These are phyloP conservation scores for Trichoderma polysporum DNA, from an alignment of 2,329 filamentous ascomycete species.

Conservation along the genomic window DNA sequence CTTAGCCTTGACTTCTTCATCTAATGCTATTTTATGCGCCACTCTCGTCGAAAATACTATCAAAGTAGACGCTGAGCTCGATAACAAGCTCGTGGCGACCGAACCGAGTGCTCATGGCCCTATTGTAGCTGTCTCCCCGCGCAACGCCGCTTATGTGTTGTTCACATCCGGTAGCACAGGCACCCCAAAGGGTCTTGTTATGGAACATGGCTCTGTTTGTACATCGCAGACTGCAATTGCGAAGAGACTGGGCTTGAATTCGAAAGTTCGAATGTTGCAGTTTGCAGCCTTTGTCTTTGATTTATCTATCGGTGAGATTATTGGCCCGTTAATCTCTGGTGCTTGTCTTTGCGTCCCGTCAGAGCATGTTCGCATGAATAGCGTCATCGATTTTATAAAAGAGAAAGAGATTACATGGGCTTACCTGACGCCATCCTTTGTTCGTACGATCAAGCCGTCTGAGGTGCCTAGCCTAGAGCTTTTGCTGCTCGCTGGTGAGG, in stretches of 20 bases:
- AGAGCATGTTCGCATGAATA: constrained; percentile 19
- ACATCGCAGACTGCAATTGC: constrained; percentile 3
- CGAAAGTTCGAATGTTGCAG: constrained; percentile 15
- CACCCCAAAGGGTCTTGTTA: constrained; percentile 13
- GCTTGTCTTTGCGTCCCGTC: constrained; percentile 14
- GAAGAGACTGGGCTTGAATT: not conserved
- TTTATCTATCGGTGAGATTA: constrained; percentile 20
- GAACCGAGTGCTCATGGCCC: not conserved
- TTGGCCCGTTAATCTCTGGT: constrained; percentile 16
- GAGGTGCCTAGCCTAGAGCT: constrained; percentile 20
- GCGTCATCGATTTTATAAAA: constrained; percentile 15
- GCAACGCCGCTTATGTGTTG: constrained; percentile 8
- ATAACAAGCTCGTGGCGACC: not conserved
- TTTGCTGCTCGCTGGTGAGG: constrained; percentile 22
- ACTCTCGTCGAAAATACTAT: constrained; percentile 18
- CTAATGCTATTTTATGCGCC: constrained; percentile 24
- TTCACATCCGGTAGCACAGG: constrained; percentile 17
- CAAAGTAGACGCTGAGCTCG: constrained; percentile 5
- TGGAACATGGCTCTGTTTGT: constrained; percentile 18
- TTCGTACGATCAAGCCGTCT: constrained; percentile 2
- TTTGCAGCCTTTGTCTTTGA: constrained; percentile 22
- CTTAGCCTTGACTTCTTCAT: constrained; percentile 16
- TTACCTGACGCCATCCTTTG: constrained; percentile 20
- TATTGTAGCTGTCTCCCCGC: not conserved
- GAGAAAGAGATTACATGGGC: constrained; percentile 5